phyloP scores from a whole-genome alignment of 139 green algal species.

The Micractinium sp. region DNA sequence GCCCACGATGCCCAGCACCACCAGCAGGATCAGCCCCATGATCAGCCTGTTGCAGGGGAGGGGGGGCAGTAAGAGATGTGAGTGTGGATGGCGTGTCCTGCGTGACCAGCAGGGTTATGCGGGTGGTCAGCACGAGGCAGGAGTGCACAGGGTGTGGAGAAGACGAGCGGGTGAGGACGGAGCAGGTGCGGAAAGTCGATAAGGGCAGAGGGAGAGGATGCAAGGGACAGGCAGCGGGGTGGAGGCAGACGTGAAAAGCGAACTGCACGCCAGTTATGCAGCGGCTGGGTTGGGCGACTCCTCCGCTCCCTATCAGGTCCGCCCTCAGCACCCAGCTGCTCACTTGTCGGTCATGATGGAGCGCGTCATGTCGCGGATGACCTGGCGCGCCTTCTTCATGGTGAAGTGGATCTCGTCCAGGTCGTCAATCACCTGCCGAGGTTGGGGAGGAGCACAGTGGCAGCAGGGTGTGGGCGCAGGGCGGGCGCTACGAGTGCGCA shows the following conservation, averaged over 20 bases:
- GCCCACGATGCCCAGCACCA: constrained; percentile 72
- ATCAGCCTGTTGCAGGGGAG: constrained; percentile 68
- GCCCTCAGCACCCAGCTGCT: no score
- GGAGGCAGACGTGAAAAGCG: background rate
- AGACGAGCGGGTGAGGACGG: background rate
- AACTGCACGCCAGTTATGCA: background rate
- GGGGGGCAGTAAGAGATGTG: background rate
- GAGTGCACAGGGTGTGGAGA: background rate
- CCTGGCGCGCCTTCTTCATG: constrained; percentile 84
- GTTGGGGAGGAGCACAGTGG: background rate
- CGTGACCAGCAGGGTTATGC: background rate
- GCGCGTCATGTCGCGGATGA: constrained; percentile 86
- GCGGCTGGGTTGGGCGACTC: background rate
- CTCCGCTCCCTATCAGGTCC: no score
- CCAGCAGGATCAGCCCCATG: constrained; percentile 75
- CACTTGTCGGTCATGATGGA: constrained; percentile 90
- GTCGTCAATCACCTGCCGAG: constrained; percentile 66
- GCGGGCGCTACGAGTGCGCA: background rate
- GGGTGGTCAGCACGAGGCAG: background rate
- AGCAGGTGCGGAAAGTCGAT: background rate
- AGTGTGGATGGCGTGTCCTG: background rate
- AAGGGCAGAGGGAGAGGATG: background rate
- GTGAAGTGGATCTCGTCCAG: constrained; percentile 92
- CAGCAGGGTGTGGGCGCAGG: background rate
- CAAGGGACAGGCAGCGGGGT: no score